These are phyloP conservation scores for Phanerochaete sordida DNA, from an alignment of 768 basidiomycete species.

Conservation along the genomic window DNA sequence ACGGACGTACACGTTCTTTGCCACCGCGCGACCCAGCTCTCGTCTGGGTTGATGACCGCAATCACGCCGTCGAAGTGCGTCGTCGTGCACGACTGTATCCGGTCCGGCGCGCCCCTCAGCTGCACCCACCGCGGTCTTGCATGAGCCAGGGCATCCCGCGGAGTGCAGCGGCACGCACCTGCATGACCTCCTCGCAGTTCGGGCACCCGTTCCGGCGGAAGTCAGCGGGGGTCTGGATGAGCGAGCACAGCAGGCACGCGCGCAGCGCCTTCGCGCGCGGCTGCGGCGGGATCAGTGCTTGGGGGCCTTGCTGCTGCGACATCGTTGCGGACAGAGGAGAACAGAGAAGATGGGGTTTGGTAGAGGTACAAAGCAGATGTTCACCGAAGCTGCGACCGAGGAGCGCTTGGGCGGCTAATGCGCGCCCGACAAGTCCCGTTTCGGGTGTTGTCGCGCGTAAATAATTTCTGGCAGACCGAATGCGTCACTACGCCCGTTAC, in stretches of 20 bases:
- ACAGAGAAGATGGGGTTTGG: too few species aligned
- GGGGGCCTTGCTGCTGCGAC: constrained; percentile 15
- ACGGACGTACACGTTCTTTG: constrained; percentile 78
- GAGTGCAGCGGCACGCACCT: constrained; percentile 52
- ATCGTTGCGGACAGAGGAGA: constrained; percentile 9
- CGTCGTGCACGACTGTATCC: constrained; percentile 84
- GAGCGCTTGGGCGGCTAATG: background rate
- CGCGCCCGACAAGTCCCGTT: background rate
- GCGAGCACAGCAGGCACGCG: constrained; percentile 91
- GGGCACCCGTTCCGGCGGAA: constrained; percentile 89
- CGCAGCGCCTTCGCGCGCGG: constrained; percentile 73
- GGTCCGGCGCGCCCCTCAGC: constrained; percentile 87
- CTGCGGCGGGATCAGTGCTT: constrained; percentile 49
- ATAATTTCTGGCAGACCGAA: background rate
- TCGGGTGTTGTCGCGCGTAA: background rate
- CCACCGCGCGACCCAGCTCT: constrained; percentile 96
- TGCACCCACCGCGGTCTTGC: constrained; percentile 26
- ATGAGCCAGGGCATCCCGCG: too few species aligned
- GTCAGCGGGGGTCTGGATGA: constrained; percentile 80
- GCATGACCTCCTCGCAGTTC: constrained; percentile 94
- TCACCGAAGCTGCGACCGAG: background rate
- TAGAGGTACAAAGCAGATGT: background rate
- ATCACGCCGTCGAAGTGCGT: constrained; percentile 92
- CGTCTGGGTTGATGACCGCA: constrained; percentile 78
- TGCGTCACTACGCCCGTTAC: background rate